Evolutionary conservation across 2,329 filamentous ascomycete genomes (phyloP).

Genomic region (Sporothrix sp.): DNA sequence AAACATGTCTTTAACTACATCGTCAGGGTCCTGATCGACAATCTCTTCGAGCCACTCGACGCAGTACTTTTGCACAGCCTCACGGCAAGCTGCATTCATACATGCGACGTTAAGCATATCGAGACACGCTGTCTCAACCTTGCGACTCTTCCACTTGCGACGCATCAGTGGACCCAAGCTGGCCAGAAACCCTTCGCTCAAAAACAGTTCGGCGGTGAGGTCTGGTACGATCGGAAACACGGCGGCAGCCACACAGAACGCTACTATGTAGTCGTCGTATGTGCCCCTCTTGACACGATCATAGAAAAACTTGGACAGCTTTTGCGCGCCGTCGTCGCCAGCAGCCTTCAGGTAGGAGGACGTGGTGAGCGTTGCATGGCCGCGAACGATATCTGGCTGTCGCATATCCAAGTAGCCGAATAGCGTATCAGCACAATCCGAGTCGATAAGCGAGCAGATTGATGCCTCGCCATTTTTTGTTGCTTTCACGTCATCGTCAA

Average conservation of each 20-base stretch:
- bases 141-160: slow-evolving; percentile 71
- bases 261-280: slow-evolving; percentile 80
- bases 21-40: slow-evolving; percentile 60
- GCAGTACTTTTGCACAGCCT: slow-evolving; percentile 77
- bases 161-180: slow-evolving; percentile 68
- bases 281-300: slow-evolving; percentile 61
- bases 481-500: slow-evolving; percentile 43
- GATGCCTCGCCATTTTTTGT: slow-evolving; percentile 37
- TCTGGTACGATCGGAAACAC: slow-evolving; percentile 79
- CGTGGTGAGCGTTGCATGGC: slow-evolving; percentile 70
- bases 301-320: slow-evolving; percentile 66
- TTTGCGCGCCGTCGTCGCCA: slow-evolving; percentile 57
- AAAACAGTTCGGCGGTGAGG: slow-evolving; percentile 66
- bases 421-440: slow-evolving; percentile 72
- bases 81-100: slow-evolving; percentile 71
- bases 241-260: slow-evolving; percentile 83
- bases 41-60: slow-evolving; percentile 79
- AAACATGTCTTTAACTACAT: slow-evolving; percentile 38
- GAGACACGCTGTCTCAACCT: slow-evolving; percentile 76
- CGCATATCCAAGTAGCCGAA: slow-evolving; percentile 81
- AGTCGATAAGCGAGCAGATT: slow-evolving; percentile 55
- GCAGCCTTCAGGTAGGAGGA: slow-evolving; percentile 77
- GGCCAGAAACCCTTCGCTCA: slow-evolving; percentile 77
- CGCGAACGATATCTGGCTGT: slow-evolving; percentile 60
- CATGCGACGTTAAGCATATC: slow-evolving; percentile 89